Evolutionary conservation across 176 grass and related monocot genomes (phyloP), one percentile per base, ranked within the genome.

Genomic region (Coix lacrymajobi): DNA sequence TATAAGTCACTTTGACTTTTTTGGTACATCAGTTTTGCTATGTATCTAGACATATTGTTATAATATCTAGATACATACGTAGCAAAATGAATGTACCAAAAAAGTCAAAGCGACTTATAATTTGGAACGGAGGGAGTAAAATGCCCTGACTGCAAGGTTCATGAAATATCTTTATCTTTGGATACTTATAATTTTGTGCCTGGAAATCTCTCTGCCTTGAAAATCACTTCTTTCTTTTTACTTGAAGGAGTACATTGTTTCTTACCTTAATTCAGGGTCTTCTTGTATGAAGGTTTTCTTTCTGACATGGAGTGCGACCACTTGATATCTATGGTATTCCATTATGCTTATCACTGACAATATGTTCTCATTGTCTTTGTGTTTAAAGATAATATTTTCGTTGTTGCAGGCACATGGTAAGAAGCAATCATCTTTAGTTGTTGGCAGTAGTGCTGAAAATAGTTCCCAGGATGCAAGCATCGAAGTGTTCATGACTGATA

Each of bases 231-330:
- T 48, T 48, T 86, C 38, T 76, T 90, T 86, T 83, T 72, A 43
- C 81, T 49, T 88, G 79, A 81, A 76, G 31, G 73, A 85, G 78
- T 70, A 65, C 77, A 49, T 70, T 82, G 46, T 79, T 88, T 76
- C 89, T 94, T 87, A 70, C 77, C 84, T 90, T 86, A 90, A 87
- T 77, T 86, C 92, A 94, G 92, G 95, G 82, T 98, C 81, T 98
- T 94, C 78, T 89, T 94, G 78, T 98, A 93, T 88, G 86, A 98
- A 94, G 90, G 85, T 87, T 92, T 98, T 89, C 90, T 94, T 77
- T 85, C 90, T 45, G 90, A 94, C 40, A 77, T 84, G 66, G 95
- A 98, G 66, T 91, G 88, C 1, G 71, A 91, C 68, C 66, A 98
- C 70, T 86, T 98, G 73, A 73, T 98, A 78, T 85, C 92, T 81